Evolutionary conservation across 164 flowering plant species (phyloP), one percentile per base, ranked within the genome.

Genomic region (Liriodendron chinense): DNA sequence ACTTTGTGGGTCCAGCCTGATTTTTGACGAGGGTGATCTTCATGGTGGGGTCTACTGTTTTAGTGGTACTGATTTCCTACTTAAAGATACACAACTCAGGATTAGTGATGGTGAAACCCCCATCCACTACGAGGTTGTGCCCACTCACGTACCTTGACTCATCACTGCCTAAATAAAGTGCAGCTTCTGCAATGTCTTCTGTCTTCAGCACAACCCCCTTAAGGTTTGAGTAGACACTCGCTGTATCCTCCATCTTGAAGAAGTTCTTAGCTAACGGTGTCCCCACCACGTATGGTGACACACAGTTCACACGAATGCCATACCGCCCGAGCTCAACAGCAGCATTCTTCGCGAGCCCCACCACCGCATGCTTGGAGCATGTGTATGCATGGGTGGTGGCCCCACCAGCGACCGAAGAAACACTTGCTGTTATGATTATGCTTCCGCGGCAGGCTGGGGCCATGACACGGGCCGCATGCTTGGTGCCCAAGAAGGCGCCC

Each of bases 401-500:
- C 24, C 72, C 72, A 23, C 67, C 77, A 1, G 56, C 34, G 9
- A 34, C 25, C 10, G 77, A 68, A 9, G 34, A 24, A 7, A 68
- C 56, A 22, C 72, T 75, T 1, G 53, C 64, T 12, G 21, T 75
- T 47, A 14, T 68, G 63, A 75, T 68, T 18, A 75, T 75, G 72
- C 67, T 53, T 9, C 77, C 77, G 21, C 47, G 14, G 12, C 22
- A 13, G 6, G 69, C n/a, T 0, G 77, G 77, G 4, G 50, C 28
- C 76, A 74, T 74, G 20, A 74, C 76, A 13, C 76, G 69, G 3
- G 76, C 76, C 7, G 75, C 75, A 23, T 72, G 75, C 67, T 72
- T 72, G 18, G 25, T 72, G 56, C 75, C 75, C 56, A 72, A 20
- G 75, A 85, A 85, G 1, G 81, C 85, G 0, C 87, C 85, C 0